A percentile compares a stretch with the other conserved stretches of the same genome.
Conservation (phyloP, 371 early-diverging fungal genomes). For the Modicella reniformis region DNA sequence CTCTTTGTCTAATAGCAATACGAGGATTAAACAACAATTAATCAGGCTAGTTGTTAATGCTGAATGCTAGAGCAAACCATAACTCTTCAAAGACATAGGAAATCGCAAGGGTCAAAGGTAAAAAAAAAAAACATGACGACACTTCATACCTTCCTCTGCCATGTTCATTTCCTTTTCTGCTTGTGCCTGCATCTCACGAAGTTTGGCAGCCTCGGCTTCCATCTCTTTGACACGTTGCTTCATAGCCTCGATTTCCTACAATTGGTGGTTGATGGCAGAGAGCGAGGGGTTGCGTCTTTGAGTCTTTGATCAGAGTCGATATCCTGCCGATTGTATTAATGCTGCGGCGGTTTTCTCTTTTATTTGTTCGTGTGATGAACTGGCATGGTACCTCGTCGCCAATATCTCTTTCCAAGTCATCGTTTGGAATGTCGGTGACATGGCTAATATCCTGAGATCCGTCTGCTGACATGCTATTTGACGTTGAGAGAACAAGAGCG, state of each 20-base stretch:
- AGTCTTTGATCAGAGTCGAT: not conserved
- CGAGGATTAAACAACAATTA: too few species aligned
- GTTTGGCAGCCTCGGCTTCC: slow-evolving; percentile 95
- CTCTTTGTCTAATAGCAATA: slow-evolving; percentile 79
- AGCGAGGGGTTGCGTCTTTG: not conserved
- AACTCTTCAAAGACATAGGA: not conserved
- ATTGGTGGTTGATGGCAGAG: slow-evolving; percentile 45
- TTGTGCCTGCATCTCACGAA: slow-evolving; percentile 91
- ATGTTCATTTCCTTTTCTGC: slow-evolving; percentile 83
- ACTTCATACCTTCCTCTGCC: slow-evolving; percentile 64
- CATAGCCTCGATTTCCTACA: slow-evolving; percentile 83
- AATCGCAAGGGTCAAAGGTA: not conserved
- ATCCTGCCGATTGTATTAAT: not conserved
- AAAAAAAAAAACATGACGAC: not conserved
- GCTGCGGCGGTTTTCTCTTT: not conserved
- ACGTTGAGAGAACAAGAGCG: not conserved
- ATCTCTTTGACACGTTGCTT: slow-evolving; percentile 88
- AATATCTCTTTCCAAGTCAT: slow-evolving; percentile 49
- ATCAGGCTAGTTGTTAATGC: not conserved
- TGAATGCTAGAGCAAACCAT: not conserved
- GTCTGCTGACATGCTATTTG: slow-evolving; percentile 37
- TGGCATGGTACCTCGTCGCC: slow-evolving; percentile 45
- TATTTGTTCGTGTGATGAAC: not conserved
- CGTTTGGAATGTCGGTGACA: slow-evolving; percentile 21
- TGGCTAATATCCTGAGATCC: slow-evolving; percentile 24